These are phyloP conservation scores for Fusarium xylarioides DNA, from an alignment of 2,329 filamentous ascomycete species.

Conservation along the genomic window DNA sequence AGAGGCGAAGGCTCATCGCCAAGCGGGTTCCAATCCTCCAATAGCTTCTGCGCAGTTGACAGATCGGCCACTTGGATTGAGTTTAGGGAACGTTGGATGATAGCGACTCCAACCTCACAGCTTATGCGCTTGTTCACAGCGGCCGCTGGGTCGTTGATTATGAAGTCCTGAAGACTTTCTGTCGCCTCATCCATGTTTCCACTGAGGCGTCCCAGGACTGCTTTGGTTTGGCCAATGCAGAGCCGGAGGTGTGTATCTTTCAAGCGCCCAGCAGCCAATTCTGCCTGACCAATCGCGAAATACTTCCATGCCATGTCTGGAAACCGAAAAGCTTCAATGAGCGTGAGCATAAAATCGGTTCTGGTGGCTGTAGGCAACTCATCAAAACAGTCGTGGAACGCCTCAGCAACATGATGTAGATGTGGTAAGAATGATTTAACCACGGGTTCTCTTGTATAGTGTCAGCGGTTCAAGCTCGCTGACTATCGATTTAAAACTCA, in stretches of 20 bases:
- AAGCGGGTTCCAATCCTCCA: constrained; percentile 28
- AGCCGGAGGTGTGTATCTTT: constrained; percentile 32
- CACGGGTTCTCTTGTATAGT: constrained; percentile 18
- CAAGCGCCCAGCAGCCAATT: constrained; percentile 22
- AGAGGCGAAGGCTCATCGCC: constrained; percentile 20
- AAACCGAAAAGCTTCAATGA: constrained; percentile 36
- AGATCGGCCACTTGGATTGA: constrained; percentile 33
- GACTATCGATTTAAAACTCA: constrained; percentile 13
- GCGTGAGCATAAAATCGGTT: constrained; percentile 35
- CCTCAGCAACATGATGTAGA: constrained; percentile 21
- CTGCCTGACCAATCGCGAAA: constrained; percentile 30
- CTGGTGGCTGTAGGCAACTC: constrained; percentile 18
- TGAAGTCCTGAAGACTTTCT: constrained; percentile 21
- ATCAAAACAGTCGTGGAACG: constrained; percentile 27
- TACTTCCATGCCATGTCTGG: constrained; percentile 39
- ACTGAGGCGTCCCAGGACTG: constrained; percentile 30
- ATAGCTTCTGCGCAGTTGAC: constrained; percentile 16
- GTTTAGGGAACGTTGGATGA: constrained; percentile 32
- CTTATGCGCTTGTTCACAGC: constrained; percentile 17
- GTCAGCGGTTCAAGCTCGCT: constrained; percentile 11
- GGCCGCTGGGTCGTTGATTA: neutral
- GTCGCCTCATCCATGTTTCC: constrained; percentile 34
- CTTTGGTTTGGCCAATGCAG: constrained; percentile 30
- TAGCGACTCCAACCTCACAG: constrained; percentile 24
- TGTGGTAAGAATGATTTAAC: constrained; percentile 32